phyloP scores from a whole-genome alignment of 805 yeast genomes.

The Candida peoriensis region DNA sequence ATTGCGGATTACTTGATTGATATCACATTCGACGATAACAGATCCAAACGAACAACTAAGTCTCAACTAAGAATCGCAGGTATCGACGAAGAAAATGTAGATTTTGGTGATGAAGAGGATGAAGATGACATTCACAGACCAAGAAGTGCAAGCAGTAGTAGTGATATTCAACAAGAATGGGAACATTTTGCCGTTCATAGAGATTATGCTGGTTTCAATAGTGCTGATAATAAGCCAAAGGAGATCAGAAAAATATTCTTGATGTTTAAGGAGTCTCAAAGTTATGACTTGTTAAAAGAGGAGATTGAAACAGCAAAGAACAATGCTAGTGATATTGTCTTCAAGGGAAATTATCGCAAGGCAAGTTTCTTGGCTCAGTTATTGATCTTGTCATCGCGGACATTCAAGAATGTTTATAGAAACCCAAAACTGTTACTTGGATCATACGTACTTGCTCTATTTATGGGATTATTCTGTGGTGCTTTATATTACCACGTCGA shows the following conservation, averaged over 20 bases:
- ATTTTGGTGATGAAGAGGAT: conserved; percentile 21
- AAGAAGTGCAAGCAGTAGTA: conserved; percentile 24
- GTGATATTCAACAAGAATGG: conserved; percentile 76
- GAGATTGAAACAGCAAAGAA: conserved; percentile 26
- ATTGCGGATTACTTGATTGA: conserved; percentile 93
- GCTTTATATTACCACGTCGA: conserved; percentile 74
- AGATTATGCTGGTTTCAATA: conserved; percentile 43
- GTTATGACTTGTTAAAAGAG: conserved; percentile 24
- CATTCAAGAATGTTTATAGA: conserved; percentile 88
- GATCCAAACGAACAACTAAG: conserved; percentile 7
- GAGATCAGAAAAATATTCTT: conserved; percentile 19
- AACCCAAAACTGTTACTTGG: conserved; percentile 86
- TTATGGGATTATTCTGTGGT: conserved; percentile 83
- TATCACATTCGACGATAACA: conserved; percentile 60
- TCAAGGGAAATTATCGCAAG: conserved; percentile 21
- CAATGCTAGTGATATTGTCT: conserved; percentile 17
- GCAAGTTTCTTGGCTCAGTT: conserved; percentile 67
- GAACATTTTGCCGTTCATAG: conserved; percentile 79
- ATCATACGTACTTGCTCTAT: conserved; percentile 71
- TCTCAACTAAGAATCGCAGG: conserved; percentile 14
- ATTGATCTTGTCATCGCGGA: conserved; percentile 71
- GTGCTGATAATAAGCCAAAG: conserved; percentile 7
- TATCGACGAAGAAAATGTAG: conserved; percentile 27
- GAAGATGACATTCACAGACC: conserved; percentile 27
- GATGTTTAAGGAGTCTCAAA: conserved; percentile 29